Conservation (phyloP, 1,284 basidiomycete genomes). For the Ustilago nuda region DNA sequence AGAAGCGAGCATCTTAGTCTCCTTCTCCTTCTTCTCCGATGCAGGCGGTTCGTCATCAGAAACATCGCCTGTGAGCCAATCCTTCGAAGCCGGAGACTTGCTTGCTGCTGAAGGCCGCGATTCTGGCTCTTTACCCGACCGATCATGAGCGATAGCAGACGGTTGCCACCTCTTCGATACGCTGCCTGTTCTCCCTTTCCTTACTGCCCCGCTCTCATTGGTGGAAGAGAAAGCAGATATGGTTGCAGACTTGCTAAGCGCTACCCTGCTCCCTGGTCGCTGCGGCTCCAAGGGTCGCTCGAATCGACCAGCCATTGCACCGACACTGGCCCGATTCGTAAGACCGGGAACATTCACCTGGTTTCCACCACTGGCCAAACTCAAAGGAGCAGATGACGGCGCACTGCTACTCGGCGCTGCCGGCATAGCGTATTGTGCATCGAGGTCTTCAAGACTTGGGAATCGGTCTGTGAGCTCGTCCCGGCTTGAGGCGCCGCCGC, state of each 20-base stretch:
- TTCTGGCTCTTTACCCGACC: constrained; percentile 4
- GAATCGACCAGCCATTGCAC: constrained; percentile 53
- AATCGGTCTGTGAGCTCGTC: constrained; percentile 52
- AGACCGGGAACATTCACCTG: constrained; percentile 37
- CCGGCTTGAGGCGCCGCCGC: constrained; percentile 8
- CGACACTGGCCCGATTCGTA: constrained; percentile 46
- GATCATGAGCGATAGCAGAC: constrained; percentile 24
- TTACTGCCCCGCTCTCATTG: background rate
- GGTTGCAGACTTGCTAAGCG: constrained; percentile 29
- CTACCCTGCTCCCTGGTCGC: constrained; percentile 1
- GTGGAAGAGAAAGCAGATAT: constrained; percentile 20
- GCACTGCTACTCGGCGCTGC: constrained; percentile 7
- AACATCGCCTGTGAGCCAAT: constrained; percentile 48
- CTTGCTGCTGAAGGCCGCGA: background rate
- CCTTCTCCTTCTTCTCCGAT: background rate
- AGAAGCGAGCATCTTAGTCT: constrained; percentile 12
- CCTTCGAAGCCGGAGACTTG: constrained; percentile 19
- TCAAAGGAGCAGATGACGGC: constrained; percentile 12
- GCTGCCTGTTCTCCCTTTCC: constrained; percentile 21
- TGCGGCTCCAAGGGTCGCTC: constrained; percentile 39
- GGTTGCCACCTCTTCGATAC: constrained; percentile 39
- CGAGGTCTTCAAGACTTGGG: constrained; percentile 58
- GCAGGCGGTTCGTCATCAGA: constrained; percentile 25
- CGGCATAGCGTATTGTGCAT: constrained; percentile 39
- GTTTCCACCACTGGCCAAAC: constrained; percentile 4